A percentile compares a stretch with the other conserved stretches of the same genome.
Evolutionary conservation across 2,329 filamentous ascomycete species (phyloP).

Genomic region (Sarocladiaceae sp.): DNA sequence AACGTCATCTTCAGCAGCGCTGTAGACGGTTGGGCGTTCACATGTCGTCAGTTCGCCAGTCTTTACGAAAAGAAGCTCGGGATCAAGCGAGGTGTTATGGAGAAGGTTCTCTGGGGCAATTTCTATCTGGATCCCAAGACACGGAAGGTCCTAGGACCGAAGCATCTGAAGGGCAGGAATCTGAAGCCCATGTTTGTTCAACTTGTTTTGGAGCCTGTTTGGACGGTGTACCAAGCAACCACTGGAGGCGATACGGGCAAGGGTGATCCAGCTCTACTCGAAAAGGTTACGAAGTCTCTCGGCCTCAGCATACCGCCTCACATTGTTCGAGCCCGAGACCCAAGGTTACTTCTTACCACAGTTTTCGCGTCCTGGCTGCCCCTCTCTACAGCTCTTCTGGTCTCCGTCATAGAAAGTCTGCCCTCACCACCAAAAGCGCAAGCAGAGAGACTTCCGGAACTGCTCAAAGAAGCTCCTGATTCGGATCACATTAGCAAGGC

Average conservation of each 20-base stretch:
- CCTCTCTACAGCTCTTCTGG: conserved; percentile 83
- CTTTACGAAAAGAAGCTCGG: conserved; percentile 96
- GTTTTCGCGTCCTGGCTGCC: conserved; percentile 90
- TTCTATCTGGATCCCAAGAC: conserved; percentile 97
- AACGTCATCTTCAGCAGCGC: conserved; percentile 99
- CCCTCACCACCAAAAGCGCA: conserved; percentile 82
- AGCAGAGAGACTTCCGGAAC: conserved; percentile 69
- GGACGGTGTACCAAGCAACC: conserved; percentile 92
- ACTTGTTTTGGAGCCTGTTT: conserved; percentile 89
- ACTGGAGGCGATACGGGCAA: conserved; percentile 77
- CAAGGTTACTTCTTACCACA: conserved; percentile 76
- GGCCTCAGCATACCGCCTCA: conserved; percentile 82
- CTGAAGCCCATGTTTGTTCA: conserved; percentile 98
- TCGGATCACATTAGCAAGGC: conserved; percentile 62
- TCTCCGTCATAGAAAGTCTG: conserved; percentile 89
- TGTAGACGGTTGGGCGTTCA: conserved; percentile 98
- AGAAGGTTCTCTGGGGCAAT: conserved; percentile 95
- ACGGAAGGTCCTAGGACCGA: conserved; percentile 83
- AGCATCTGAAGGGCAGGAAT: conserved; percentile 87
- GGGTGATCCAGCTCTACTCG: conserved; percentile 75
- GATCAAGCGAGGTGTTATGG: conserved; percentile 80
- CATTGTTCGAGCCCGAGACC: conserved; percentile 76
- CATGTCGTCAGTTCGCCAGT: conserved; percentile 85
- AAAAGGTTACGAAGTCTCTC: conserved; percentile 93
- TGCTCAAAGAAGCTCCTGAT: conserved; percentile 78